A percentile compares a stretch with the other conserved stretches of the same genome.
Evolutionary conservation across 2,329 filamentous ascomycete genomes (phyloP).

Genomic region (Hysterium pulicare): DNA sequence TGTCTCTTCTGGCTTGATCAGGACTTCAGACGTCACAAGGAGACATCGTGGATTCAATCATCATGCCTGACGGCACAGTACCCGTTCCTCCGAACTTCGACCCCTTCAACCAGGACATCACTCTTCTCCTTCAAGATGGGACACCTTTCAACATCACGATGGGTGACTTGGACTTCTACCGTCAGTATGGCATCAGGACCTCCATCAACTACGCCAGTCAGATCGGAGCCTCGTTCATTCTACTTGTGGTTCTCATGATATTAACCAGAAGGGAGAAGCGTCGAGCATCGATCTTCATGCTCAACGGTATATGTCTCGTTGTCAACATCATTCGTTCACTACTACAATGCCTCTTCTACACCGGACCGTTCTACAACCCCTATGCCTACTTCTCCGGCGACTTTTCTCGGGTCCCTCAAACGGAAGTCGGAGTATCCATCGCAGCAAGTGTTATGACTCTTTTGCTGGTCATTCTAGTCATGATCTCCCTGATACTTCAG

Average conservation of each 20-base stretch:
- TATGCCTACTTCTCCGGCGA: slow-evolving; percentile 60
- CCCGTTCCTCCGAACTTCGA: slow-evolving; percentile 39
- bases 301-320: slow-evolving; percentile 62
- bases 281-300: slow-evolving; percentile 59
- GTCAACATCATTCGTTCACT: slow-evolving; percentile 59
- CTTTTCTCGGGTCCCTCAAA: slow-evolving; percentile 45
- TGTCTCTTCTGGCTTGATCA: too few relatives aligned
- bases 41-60: too few relatives aligned
- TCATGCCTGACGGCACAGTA: not conserved
- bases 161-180: slow-evolving; percentile 42
- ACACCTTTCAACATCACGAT: slow-evolving; percentile 42
- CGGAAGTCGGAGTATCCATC: slow-evolving; percentile 48
- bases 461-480: slow-evolving; percentile 54
- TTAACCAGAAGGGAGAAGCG: slow-evolving; percentile 67
- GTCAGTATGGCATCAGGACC: slow-evolving; percentile 47
- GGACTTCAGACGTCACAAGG: too few relatives aligned
- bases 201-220: slow-evolving; percentile 67
- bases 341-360: slow-evolving; percentile 58
- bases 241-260: slow-evolving; percentile 63
- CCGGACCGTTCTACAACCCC: slow-evolving; percentile 57
- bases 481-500: slow-evolving; percentile 61
- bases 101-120: slow-evolving; percentile 52
- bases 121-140: slow-evolving; percentile 45
- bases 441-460: slow-evolving; percentile 49
- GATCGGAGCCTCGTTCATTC: slow-evolving; percentile 63